Evolutionary conservation across 805 yeast genomes (phyloP).

Genomic region (Hermanozyma aechmeae): DNA sequence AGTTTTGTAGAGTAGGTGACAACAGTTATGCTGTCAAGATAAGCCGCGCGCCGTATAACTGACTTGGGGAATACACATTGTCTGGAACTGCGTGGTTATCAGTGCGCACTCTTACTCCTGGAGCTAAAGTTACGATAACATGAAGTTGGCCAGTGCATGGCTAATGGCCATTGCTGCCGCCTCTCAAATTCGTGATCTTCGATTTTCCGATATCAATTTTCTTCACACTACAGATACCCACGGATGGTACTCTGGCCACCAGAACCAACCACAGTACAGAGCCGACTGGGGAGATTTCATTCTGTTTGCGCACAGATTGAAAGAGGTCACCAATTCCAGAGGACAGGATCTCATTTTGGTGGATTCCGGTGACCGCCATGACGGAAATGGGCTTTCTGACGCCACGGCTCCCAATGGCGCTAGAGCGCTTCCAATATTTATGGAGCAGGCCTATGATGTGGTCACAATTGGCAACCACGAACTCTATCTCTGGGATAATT

Average conservation of each 20-base stretch:
- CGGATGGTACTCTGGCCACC: conserved; percentile 92
- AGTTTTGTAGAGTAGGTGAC: too few species aligned
- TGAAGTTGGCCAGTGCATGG: too few species aligned
- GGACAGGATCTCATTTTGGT: conserved; percentile 61
- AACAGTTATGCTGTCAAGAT: too few species aligned
- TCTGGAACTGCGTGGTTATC: too few species aligned
- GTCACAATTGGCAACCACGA: conserved; percentile 90
- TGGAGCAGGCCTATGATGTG: conserved; percentile 60
- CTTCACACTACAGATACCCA: conserved; percentile 96
- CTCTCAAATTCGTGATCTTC: too few species aligned
- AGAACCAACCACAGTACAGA: conserved; percentile 63
- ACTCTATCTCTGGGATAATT: conserved; percentile 57
- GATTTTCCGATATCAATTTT: conserved; percentile 69
- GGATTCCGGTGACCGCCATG: conserved; percentile 91
- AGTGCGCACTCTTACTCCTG: too few species aligned
- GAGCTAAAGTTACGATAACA: too few species aligned
- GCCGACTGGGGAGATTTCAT: conserved; percentile 92
- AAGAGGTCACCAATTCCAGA: conserved; percentile 29
- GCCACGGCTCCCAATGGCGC: conserved; percentile 66
- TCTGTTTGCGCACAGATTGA: conserved; percentile 52
- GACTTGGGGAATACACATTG: too few species aligned
- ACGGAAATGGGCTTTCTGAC: conserved; percentile 88
- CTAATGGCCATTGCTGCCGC: too few species aligned
- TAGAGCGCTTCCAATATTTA: conserved; percentile 53
- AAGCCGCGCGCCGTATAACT: too few species aligned